These are phyloP conservation scores for Tolypocladium amazonense DNA, from an alignment of 2,329 filamentous ascomycete genomes.

Conservation along the genomic window DNA sequence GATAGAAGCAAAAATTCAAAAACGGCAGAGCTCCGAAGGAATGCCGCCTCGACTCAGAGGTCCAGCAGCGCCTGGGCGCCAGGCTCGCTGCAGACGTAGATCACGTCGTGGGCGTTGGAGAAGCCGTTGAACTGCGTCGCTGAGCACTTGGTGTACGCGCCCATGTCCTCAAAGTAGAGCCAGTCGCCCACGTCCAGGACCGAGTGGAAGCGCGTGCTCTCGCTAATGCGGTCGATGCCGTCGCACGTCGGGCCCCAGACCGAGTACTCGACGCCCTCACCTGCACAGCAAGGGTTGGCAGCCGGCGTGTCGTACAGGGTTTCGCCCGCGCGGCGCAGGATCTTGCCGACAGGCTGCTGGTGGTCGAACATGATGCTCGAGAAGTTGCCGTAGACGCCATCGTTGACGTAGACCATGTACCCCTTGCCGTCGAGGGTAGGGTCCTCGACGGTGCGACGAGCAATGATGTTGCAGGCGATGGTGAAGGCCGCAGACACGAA, in stretches of 20 bases:
- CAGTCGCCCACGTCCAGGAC: slow-evolving; percentile 88
- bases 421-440: slow-evolving; percentile 53
- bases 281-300: slow-evolving; percentile 33
- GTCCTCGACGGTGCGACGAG: slow-evolving; percentile 77
- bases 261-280: slow-evolving; percentile 66
- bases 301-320: slow-evolving; percentile 47
- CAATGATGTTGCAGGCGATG: slow-evolving; percentile 90
- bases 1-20: neutral
- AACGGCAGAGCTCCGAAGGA: neutral
- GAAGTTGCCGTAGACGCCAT: slow-evolving; percentile 97
- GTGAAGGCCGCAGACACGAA: slow-evolving; percentile 92
- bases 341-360: slow-evolving; percentile 77
- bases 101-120: slow-evolving; percentile 79
- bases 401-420: slow-evolving; percentile 97
- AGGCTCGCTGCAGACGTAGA: slow-evolving; percentile 91
- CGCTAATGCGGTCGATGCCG: slow-evolving; percentile 88
- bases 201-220: slow-evolving; percentile 66
- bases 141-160: slow-evolving; percentile 96
- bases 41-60: slow-evolving; percentile 1
- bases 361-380: slow-evolving; percentile 99
- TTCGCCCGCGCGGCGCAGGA: slow-evolving; percentile 54
- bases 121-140: slow-evolving; percentile 98
- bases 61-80: slow-evolving; percentile 65
- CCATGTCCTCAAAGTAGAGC: slow-evolving; percentile 99
- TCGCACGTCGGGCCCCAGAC: slow-evolving; percentile 98